phyloP scores from a whole-genome alignment of 805 yeast genomes.

The Ogataea pini region DNA sequence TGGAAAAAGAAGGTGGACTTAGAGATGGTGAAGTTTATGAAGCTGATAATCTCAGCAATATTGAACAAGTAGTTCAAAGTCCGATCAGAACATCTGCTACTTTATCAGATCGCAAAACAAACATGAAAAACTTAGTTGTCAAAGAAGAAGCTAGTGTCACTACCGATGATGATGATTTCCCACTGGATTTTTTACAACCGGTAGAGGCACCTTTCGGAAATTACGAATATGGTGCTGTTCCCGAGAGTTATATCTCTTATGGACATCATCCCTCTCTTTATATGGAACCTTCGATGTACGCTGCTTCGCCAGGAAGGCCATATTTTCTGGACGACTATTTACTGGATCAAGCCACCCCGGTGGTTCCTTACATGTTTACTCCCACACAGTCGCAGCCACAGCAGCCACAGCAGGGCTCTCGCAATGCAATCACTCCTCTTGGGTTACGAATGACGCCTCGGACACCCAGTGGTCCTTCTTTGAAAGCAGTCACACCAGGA shows the following conservation, averaged over 20 bases:
- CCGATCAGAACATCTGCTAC: conserved; percentile 9
- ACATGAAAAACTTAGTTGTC: not conserved
- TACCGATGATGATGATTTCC: conserved; percentile 64
- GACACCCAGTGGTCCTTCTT: conserved; percentile 15
- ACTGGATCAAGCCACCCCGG: conserved; percentile 33
- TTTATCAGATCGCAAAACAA: conserved; percentile 8
- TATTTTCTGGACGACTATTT: conserved; percentile 25
- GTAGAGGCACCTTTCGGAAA: conserved; percentile 21
- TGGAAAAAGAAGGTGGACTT: conserved; percentile 19
- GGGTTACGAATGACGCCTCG: conserved; percentile 23
- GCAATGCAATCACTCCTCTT: conserved; percentile 14
- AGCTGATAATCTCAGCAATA: conserved; percentile 12
- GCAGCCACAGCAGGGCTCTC: not conserved
- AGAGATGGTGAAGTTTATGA: conserved; percentile 20
- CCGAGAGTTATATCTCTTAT: conserved; percentile 21
- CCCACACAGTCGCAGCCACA: conserved; percentile 11
- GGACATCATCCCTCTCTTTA: conserved; percentile 27
- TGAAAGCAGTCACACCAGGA: conserved; percentile 22
- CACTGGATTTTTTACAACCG: conserved; percentile 58
- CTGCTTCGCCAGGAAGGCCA: conserved; percentile 29
- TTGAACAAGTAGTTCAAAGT: conserved; percentile 18
- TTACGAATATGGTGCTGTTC: conserved; percentile 35
- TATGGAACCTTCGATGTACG: conserved; percentile 29
- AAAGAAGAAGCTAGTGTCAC: conserved; percentile 17
- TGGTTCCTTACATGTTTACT: conserved; percentile 28